These are phyloP conservation scores for Discostella stelligera DNA, from an alignment of 352 stramenopile species.

Conservation along the genomic window DNA sequence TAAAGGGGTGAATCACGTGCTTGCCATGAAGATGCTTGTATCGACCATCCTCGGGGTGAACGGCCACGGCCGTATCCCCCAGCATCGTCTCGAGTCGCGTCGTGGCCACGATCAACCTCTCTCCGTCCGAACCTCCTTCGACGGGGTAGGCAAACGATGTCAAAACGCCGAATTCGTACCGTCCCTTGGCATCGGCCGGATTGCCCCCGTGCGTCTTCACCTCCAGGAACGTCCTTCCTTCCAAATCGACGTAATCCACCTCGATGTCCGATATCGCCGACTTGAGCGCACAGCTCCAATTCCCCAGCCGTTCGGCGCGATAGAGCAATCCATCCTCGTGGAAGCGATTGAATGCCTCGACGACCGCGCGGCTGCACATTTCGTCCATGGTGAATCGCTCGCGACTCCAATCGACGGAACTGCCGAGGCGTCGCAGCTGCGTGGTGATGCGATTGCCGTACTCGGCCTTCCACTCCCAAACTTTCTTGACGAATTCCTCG, in stretches of 20 bases:
- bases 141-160: conserved; percentile 97
- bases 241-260: conserved; percentile 97
- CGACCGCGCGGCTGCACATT: conserved; percentile 91
- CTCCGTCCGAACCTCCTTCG: conserved; percentile 82
- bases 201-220: conserved; percentile 93
- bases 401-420: conserved; percentile 93
- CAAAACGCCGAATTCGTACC: conserved; percentile 99
- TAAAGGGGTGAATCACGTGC: conserved; percentile 96
- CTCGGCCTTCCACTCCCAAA: conserved; percentile 98
- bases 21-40: conserved; percentile 96
- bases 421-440: conserved; percentile 91
- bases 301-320: conserved; percentile 93
- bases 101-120: conserved; percentile 87
- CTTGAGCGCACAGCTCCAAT: conserved; percentile 98
- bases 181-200: conserved; percentile 86
- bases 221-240: conserved; percentile 91
- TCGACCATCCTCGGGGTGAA: conserved; percentile 97
- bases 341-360: conserved; percentile 95
- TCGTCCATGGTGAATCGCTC: conserved; percentile 99
- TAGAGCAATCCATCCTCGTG: conserved; percentile 97
- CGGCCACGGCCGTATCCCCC: conserved; percentile 94
- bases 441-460: conserved; percentile 95
- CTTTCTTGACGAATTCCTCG: conserved; percentile 93
- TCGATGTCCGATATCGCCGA: conserved; percentile 90
- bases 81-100: conserved; percentile 99